Base-by-base conservation (phyloP, 2,329 filamentous ascomycete genomes). In the Xylaria multiplex region DNA sequence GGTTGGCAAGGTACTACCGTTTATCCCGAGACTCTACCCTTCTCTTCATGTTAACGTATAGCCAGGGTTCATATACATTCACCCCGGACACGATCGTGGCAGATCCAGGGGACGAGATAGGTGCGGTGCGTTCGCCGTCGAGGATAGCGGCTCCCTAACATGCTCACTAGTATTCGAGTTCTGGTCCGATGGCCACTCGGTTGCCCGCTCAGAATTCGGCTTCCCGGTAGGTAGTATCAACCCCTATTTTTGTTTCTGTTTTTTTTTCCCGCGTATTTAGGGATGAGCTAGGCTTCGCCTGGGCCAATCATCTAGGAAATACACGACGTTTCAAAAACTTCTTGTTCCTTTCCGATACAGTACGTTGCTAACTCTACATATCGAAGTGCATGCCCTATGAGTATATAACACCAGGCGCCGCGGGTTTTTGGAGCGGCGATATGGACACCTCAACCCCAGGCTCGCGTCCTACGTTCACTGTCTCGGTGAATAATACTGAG, bases 311-410 rank as follows among this genome's bases (percentile, higher is more conserved):
- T 40, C 14, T 14, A 3, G 37, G 37, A 14, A 40, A 13, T 2
- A 13, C 11, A 40, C 9, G 13, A 16, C 37, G 9, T 14, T 40
- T 40, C 37, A 13, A 40, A 40, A 40, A 11, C 37, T 27, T 7
- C 5, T 13, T 8, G 16, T 42, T 11, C 11, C 22, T 42, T 55
- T 22, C 11, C 13, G 16, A 7, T n/a, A 19, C 24, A 30, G 6
- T 8, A 22, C 4, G 8, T 55, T 55, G 11, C 55, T 58, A 37
- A 49, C 9, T 40, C 45, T 30, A 40, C 2, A n/a, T 19, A 9
- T 32, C 8, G 8, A 54, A 63, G 60, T 65, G 63, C 52, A 57
- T 62, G 46, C 64, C 64, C 11, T 66, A 66, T 46, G 53, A 66
- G 24, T 50, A 52, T 11, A 40, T 62, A 40, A n/a, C 11, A 14